These are phyloP conservation scores for Apiotrichum mycotoxinovorans DNA, from an alignment of 1,284 basidiomycete genomes.

Conservation along the genomic window DNA sequence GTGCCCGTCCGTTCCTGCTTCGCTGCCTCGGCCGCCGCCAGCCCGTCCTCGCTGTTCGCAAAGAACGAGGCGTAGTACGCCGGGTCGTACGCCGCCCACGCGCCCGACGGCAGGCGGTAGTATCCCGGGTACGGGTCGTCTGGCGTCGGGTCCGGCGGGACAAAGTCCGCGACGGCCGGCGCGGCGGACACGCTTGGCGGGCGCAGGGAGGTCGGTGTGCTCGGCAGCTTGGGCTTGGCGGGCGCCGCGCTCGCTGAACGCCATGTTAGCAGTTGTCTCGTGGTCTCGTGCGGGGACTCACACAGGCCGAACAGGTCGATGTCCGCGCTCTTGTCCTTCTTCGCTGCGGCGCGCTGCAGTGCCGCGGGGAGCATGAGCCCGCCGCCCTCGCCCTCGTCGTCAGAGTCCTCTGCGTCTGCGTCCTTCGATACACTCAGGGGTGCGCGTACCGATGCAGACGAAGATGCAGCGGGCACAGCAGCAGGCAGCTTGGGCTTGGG, in stretches of 20 bases:
- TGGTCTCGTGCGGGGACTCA: conserved; percentile 21
- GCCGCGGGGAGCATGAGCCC: conserved; percentile 12
- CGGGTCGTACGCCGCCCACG: conserved; percentile 72
- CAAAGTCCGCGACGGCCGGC: conserved; percentile 56
- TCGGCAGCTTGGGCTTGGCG: neutral
- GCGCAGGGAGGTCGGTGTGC: conserved; percentile 15
- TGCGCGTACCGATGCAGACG: no score
- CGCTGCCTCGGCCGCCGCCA: conserved; percentile 7
- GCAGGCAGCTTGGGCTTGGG: neutral
- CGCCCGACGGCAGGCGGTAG: conserved; percentile 74
- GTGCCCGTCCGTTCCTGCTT: conserved; percentile 14
- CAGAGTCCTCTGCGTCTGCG: conserved; percentile 18
- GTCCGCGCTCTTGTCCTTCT: conserved; percentile 15
- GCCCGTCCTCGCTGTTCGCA: conserved; percentile 1
- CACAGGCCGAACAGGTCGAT: conserved; percentile 48
- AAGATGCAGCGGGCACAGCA: neutral
- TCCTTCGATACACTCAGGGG: no score
- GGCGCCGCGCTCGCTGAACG: conserved; percentile 14
- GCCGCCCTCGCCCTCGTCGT: conserved; percentile 27
- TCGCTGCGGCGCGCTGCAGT: conserved; percentile 23
- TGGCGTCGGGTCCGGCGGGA: conserved; percentile 68
- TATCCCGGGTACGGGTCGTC: conserved; percentile 81
- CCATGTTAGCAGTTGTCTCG: neutral
- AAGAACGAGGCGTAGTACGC: conserved; percentile 69
- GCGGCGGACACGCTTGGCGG: conserved; percentile 41